Conservation (phyloP, 441 rosid species). For the Pelargonium myrrhifolium region DNA sequence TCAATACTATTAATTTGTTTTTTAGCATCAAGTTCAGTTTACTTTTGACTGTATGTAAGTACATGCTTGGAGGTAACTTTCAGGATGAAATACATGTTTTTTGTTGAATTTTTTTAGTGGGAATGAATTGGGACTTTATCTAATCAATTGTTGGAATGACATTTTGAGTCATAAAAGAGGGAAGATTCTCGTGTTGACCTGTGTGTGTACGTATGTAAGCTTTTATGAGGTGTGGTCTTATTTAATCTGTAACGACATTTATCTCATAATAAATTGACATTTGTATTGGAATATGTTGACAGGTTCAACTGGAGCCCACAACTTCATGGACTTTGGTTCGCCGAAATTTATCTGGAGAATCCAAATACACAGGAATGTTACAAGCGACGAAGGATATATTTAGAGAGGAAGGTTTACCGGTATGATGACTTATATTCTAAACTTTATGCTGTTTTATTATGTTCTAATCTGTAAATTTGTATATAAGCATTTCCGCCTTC, state of each 20-base stretch:
- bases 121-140: background rate
- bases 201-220: background rate
- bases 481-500: no score
- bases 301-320: constrained; percentile 98
- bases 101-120: background rate
- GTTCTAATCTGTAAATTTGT: no score
- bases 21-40: background rate
- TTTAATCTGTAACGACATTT: background rate
- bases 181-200: no score
- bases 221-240: background rate
- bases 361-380: constrained; percentile 80
- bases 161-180: no score
- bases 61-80: background rate
- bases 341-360: constrained; percentile 35
- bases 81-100: background rate
- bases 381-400: constrained; percentile 87
- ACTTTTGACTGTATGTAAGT: background rate
- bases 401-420: constrained; percentile 87
- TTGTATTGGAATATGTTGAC: constrained; percentile 12
- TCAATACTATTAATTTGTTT: no score
- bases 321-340: constrained; percentile 59
- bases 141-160: background rate
- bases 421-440: constrained; percentile 25
- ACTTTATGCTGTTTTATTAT: background rate
- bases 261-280: background rate